phyloP scores from a whole-genome alignment of 768 basidiomycete genomes.

The Termitomyces eurrhizus region DNA sequence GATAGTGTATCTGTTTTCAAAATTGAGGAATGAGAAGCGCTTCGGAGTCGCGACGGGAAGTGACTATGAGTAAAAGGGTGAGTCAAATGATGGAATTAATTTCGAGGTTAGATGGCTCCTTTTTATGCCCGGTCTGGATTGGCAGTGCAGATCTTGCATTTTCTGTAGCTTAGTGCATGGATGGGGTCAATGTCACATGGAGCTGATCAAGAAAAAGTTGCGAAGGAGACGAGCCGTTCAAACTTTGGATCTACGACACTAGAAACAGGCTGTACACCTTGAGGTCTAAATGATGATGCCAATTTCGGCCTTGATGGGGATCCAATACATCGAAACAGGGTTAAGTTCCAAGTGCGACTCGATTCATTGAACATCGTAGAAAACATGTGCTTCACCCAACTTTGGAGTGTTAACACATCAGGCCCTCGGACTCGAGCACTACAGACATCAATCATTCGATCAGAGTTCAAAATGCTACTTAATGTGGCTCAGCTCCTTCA shows the following conservation, averaged over 20 bases:
- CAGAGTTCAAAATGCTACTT: not conserved
- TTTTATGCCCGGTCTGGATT: constrained; percentile 31
- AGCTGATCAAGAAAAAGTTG: constrained; percentile 21
- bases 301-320: constrained; percentile 8
- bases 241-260: constrained; percentile 14
- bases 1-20: constrained; percentile 23
- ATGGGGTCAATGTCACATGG: constrained; percentile 20
- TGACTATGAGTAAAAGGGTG: constrained; percentile 15
- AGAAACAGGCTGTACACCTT: constrained; percentile 29
- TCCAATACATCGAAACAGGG: constrained; percentile 8
- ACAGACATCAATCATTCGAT: not conserved
- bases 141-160: constrained; percentile 40
- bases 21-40: constrained; percentile 30
- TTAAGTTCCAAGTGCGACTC: not conserved
- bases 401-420: not conserved
- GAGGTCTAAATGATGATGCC: constrained; percentile 10
- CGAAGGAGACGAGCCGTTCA: constrained; percentile 16
- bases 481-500: not conserved
- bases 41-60: constrained; percentile 26
- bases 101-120: constrained; percentile 32
- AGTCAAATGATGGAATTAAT: constrained; percentile 34
- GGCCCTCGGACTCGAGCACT: not conserved
- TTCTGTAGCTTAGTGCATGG: constrained; percentile 19
- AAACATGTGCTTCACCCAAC: not conserved
- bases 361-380: not conserved